Percentiles rank a stretch among this genome's conserved stretches.
Conservation (phyloP, 148 eudicot genomes). For the Rheum nobile region DNA sequence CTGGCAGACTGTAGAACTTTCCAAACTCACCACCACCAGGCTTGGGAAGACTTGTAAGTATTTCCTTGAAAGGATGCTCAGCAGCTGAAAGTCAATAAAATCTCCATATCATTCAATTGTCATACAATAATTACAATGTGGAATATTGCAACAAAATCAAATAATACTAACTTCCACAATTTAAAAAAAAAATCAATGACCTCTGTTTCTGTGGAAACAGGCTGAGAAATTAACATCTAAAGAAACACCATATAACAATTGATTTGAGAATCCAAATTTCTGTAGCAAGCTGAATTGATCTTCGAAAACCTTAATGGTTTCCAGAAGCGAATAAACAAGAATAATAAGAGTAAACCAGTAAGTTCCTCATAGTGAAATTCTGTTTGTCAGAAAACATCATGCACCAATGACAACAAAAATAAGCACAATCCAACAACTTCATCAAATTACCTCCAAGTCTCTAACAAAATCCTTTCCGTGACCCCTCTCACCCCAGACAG, state of each 20-base stretch:
- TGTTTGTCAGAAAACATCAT: background rate
- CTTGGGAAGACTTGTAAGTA: constrained; percentile 68
- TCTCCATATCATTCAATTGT: background rate
- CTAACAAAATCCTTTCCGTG: no score
- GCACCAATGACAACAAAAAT: background rate
- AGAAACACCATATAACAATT: no score
- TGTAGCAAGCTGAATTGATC: background rate
- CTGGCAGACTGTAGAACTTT: constrained; percentile 89
- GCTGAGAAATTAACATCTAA: background rate
- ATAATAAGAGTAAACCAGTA: background rate
- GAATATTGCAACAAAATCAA: background rate
- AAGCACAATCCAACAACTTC: background rate
- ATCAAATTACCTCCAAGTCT: background rate
- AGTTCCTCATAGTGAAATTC: background rate
- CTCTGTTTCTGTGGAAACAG: background rate
- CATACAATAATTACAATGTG: background rate
- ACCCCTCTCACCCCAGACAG: no score
- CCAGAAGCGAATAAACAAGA: background rate
- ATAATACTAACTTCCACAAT: background rate
- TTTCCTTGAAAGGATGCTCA: constrained; percentile 75
- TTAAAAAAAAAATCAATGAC: background rate
- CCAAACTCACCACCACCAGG: constrained; percentile 99
- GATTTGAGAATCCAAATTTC: background rate
- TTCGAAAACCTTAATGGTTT: no score
- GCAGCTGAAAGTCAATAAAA: constrained; percentile 41